Evolutionary conservation across 176 grass and related monocot species (phyloP).

Genomic region (maize (Zea mays)): Zm-B73-REFERENCE-NAM-5.0 NC_050102.1:180374501-180375000

Average conservation of each 20-base stretch:
- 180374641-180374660: conserved; percentile 25
- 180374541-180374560: conserved; percentile 30
- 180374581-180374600: conserved; percentile 21
- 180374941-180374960: conserved; percentile 8
- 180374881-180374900: conserved; percentile 16
- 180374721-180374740: conserved; percentile 30
- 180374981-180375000: conserved; percentile 31
- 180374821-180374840: conserved; percentile 46
- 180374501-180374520: conserved; percentile 20
- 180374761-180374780: conserved; percentile 21
- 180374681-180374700: conserved; percentile 38
- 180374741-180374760: conserved; percentile 48
- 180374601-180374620: conserved; percentile 28
- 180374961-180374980: conserved; percentile 19
- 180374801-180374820: conserved; percentile 55
- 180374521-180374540: neutral
- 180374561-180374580: conserved; percentile 38
- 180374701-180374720: conserved; percentile 31
- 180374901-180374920: conserved; percentile 35
- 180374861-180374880: conserved; percentile 9
- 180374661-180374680: conserved; percentile 49
- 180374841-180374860: conserved; percentile 65
- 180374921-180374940: neutral
- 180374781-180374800: conserved; percentile 46
- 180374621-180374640: conserved; percentile 57